Percentiles rank a stretch among this genome's conserved stretches.
phyloP scores from a whole-genome alignment of 371 early-diverging fungal species.

The Apophysomyces variabilis region DNA sequence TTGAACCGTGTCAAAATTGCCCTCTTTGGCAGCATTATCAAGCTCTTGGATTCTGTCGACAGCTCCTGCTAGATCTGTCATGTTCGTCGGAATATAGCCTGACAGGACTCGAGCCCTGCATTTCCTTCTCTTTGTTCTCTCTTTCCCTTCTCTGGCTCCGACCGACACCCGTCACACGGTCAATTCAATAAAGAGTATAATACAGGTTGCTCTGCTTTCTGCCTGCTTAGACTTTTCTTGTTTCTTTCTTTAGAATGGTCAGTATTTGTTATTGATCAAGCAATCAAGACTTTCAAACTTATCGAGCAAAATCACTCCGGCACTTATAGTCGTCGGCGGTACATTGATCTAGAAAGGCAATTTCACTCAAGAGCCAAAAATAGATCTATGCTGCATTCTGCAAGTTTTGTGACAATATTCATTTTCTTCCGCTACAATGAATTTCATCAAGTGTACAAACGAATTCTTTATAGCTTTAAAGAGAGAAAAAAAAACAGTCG shows the following conservation, averaged over 20 bases:
- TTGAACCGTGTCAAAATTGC: neutral
- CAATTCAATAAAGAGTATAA: too few species aligned
- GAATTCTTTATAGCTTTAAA: conserved; percentile 9
- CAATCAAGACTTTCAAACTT: too few species aligned
- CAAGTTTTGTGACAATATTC: neutral
- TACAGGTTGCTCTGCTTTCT: too few species aligned
- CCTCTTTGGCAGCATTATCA: neutral
- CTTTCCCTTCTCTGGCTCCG: neutral
- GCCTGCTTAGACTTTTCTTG: too few species aligned
- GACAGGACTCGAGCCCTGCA: too few species aligned
- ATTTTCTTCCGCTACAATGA: neutral
- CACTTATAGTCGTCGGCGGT: neutral
- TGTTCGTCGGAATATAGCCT: neutral
- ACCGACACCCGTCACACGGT: neutral
- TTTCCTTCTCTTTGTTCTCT: neutral
- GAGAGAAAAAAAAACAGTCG: neutral
- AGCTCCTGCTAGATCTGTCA: neutral
- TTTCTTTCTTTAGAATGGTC: too few species aligned
- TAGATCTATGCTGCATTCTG: neutral
- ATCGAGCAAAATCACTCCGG: too few species aligned
- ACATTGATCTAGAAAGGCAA: neutral
- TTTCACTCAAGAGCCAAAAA: neutral
- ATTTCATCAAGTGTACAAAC: conserved; percentile 3
- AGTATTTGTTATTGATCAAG: too few species aligned
- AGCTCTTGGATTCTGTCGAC: neutral